Evolutionary conservation across 176 grass and related monocot genomes (phyloP), one percentile per base, ranked within the genome.

Genomic region (Paspalum notatum): DNA sequence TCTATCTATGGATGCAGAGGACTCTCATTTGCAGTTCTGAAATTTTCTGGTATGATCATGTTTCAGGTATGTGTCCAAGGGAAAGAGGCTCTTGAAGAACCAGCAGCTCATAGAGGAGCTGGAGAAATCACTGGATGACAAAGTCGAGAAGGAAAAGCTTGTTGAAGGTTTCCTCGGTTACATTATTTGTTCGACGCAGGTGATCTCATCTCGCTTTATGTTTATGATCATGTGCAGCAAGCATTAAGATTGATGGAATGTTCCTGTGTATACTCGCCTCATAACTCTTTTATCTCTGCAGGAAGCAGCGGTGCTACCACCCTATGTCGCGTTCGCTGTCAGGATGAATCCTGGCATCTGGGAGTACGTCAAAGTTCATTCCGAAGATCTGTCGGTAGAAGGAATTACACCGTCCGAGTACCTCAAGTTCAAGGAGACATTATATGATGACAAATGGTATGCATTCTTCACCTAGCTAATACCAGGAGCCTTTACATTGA

Each of bases 301-400:
- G 96, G 96, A 99, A 86, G 96, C 96, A 24, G 92, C 88, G 14
- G 92, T 93, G 66, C 88, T 99, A 66, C 96, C 96, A 22, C 96
- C 96, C 7, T 82, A 80, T 24, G 82, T 99, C 1, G 90, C 93
- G 11, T 95, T 95, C 27, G 90, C 92, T 10, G 96, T 99, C 50
- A 90, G 96, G 83, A 57, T 84, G 68, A 86, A 99, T 71, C 96
- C 92, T 47, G 93, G 96, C 66, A 85, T 99, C 27, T 99, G 96
- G 96, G 96, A 99, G 89, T 88, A 89, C 5, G 84, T 99, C 27
- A 99, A 88, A 61, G 84, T 99, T 74, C 86, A 93, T 6, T 86
- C 96, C 1, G 86, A 86, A 2, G 85, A 93, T 80, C 89, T 99
- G 40, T 93, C 92, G 0, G 96, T 99, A 16, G 82, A 99, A 50